These are phyloP conservation scores for Suhomyces sp. DNA, from an alignment of 805 yeast species.

Conservation along the genomic window DNA sequence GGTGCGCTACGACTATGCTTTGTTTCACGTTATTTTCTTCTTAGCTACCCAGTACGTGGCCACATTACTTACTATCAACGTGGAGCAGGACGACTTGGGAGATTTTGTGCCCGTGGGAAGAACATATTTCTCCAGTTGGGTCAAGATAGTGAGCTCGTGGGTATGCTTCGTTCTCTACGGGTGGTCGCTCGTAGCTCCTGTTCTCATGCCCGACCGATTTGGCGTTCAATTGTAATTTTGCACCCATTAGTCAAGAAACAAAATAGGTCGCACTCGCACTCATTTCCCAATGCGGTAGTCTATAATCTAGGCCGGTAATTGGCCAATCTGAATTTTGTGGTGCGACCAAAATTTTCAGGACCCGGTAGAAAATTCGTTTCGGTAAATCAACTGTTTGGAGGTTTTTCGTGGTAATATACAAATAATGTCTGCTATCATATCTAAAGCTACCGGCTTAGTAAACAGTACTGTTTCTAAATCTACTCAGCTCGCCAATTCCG, in stretches of 20 bases:
- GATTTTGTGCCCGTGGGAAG: slow-evolving; percentile 96
- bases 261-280: background rate
- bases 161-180: slow-evolving; percentile 79
- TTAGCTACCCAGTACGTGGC: slow-evolving; percentile 97
- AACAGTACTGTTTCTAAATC: slow-evolving; percentile 36
- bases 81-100: slow-evolving; percentile 76
- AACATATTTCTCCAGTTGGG: slow-evolving; percentile 93
- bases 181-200: slow-evolving; percentile 93
- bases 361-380: background rate
- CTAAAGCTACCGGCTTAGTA: slow-evolving; percentile 39
- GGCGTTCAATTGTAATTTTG: slow-evolving; percentile 25
- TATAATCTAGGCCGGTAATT: slow-evolving; percentile 12
- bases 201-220: slow-evolving; percentile 86
- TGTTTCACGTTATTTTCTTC: slow-evolving; percentile 89
- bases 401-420: background rate
- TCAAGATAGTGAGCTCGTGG: slow-evolving; percentile 90
- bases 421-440: slow-evolving; percentile 43
- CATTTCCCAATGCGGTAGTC: slow-evolving; percentile 24
- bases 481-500: slow-evolving; percentile 44
- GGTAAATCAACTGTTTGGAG: background rate
- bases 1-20: slow-evolving; percentile 78
- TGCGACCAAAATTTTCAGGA: slow-evolving; percentile 4
- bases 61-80: slow-evolving; percentile 87
- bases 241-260: background rate
- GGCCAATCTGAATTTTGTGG: slow-evolving; percentile 7